Conservation (phyloP, 768 basidiomycete species). For the Lactifluus pinguis region DNA sequence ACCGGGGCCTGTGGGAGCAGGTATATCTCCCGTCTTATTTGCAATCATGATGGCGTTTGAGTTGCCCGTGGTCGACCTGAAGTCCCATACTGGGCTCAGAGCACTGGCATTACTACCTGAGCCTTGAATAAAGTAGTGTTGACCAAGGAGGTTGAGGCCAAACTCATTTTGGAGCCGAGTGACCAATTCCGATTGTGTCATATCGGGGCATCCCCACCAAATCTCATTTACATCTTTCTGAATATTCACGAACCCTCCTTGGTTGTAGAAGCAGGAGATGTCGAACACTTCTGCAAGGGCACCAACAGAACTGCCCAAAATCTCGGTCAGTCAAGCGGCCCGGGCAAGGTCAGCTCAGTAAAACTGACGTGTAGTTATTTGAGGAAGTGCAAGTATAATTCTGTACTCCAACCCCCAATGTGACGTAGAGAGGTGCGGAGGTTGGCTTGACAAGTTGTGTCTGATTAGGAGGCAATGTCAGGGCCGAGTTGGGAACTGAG, state of each 20-base stretch:
- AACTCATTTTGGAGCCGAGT: not conserved
- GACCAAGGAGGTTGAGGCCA: not conserved
- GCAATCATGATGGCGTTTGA: constrained; percentile 5
- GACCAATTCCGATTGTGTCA: not conserved
- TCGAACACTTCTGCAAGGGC: constrained; percentile 14
- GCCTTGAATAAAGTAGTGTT: constrained; percentile 10
- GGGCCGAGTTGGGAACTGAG: not conserved
- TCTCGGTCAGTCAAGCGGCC: not conserved
- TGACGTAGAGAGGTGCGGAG: not conserved
- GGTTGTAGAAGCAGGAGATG: not conserved
- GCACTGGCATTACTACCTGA: not conserved
- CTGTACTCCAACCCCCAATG: not conserved
- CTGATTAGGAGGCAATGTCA: not conserved
- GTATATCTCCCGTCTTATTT: not conserved
- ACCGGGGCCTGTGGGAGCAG: not conserved
- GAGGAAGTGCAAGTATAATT: constrained; percentile 3
- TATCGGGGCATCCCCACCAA: not conserved
- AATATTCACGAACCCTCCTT: not conserved
- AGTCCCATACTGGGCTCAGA: constrained; percentile 7
- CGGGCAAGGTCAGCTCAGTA: not conserved
- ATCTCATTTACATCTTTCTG: not conserved
- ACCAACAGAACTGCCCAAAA: constrained; percentile 3
- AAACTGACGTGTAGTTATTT: constrained; percentile 4
- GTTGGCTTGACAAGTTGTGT: not conserved
- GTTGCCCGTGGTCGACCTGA: constrained; percentile 4